Evolutionary conservation across 2,329 filamentous ascomycete genomes (phyloP).

Genomic region (Claviceps spartinae): DNA sequence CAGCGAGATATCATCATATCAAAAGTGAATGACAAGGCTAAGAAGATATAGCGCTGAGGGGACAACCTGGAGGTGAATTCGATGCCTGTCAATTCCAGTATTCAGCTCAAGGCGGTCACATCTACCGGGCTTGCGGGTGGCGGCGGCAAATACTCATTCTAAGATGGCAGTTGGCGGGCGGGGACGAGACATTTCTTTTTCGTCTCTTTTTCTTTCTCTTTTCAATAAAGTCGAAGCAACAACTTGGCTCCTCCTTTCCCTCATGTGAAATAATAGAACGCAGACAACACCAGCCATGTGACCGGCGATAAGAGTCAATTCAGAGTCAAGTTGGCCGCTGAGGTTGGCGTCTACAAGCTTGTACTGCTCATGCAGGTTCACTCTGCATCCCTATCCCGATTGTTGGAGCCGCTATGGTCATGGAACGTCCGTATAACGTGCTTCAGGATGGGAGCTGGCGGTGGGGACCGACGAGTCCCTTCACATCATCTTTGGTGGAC

Average conservation of each 20-base stretch:
- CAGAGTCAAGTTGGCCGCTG: constrained; percentile 1
- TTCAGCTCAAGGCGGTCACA: constrained; percentile 8
- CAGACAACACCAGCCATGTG: constrained; percentile 5
- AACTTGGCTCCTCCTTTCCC: not conserved
- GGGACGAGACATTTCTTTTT: constrained; percentile 9
- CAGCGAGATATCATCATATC: not conserved
- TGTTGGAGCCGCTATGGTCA: constrained; percentile 2
- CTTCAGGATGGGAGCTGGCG: constrained; percentile 7
- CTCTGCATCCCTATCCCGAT: constrained; percentile 5
- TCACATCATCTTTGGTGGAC: constrained; percentile 9
- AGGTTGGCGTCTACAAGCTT: constrained; percentile 4
- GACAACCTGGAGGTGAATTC: not conserved
- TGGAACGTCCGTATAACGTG: constrained; percentile 8
- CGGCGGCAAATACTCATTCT: constrained; percentile 6
- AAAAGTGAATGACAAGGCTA: not conserved
- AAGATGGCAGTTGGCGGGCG: constrained; percentile 6
- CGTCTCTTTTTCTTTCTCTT: constrained; percentile 7
- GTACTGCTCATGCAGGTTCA: constrained; percentile 5
- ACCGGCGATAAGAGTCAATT: constrained; percentile 5
- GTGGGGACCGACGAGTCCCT: constrained; percentile 9
- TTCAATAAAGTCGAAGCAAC: constrained; percentile 8
- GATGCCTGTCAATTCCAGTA: constrained; percentile 1
- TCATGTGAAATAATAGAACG: constrained; percentile 1
- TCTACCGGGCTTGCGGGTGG: constrained; percentile 5
- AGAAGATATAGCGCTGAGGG: not conserved